phyloP scores from a whole-genome alignment of 139 green algal species.

The Tetraselmis chui region DNA sequence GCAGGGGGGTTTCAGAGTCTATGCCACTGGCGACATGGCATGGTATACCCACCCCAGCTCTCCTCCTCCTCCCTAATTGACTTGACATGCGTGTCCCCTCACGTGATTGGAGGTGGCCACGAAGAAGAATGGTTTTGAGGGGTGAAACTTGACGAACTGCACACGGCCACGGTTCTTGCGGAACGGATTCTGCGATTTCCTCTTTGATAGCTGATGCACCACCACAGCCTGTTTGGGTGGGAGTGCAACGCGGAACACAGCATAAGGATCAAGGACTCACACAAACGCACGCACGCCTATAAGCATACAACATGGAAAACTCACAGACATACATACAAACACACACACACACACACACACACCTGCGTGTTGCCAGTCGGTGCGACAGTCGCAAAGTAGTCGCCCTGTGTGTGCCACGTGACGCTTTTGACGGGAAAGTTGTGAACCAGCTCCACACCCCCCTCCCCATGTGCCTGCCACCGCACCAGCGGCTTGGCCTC shows the following conservation, averaged over 20 bases:
- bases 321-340: too few species aligned
- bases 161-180: slow-evolving; percentile 83
- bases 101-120: slow-evolving; percentile 84
- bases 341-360: neutral
- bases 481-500: slow-evolving; percentile 15
- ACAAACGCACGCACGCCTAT: too few species aligned
- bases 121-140: slow-evolving; percentile 81
- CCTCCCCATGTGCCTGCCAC: slow-evolving; percentile 8
- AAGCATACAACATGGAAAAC: too few species aligned
- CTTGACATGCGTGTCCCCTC: slow-evolving; percentile 1
- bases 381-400: slow-evolving; percentile 85
- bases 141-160: slow-evolving; percentile 79
- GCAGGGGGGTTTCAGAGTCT: neutral
- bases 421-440: slow-evolving; percentile 45
- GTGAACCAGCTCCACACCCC: slow-evolving; percentile 32
- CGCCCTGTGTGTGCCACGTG: slow-evolving; percentile 81
- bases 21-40: neutral
- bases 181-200: slow-evolving; percentile 86
- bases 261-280: too few species aligned
- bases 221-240: slow-evolving; percentile 87
- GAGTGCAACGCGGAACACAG: too few species aligned
- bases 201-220: slow-evolving; percentile 87
- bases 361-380: slow-evolving; percentile 73
- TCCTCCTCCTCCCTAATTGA: neutral
- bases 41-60: neutral